Evolutionary conservation across 345 rosid genomes (phyloP), one percentile per base, ranked within the genome.

Genomic region (Hibiscus syriacus): DNA sequence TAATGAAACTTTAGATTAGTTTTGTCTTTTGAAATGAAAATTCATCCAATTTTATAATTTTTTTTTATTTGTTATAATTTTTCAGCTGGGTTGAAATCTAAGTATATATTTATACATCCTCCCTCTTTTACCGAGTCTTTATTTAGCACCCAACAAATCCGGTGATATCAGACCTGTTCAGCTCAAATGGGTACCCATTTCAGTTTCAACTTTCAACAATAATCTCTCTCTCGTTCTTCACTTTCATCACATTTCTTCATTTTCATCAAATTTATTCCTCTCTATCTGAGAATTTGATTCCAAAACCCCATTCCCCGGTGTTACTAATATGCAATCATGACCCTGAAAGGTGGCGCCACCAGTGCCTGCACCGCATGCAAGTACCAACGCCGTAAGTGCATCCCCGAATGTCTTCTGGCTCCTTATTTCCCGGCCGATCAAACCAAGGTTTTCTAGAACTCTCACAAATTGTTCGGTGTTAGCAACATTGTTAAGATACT

Each of bases 391-490:
- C n/a, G n/a, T n/a, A n/a, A n/a, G n/a, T n/a, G n/a, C n/a, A n/a
- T n/a, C n/a, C n/a, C n/a, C n/a, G n/a, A n/a, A n/a, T 94, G 99
- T 52, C 92, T 78, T 3, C 70, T 94, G 2, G 90, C 97, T 0
- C 97, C 95, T 2, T 94, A 85, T 66, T 91, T 91, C 69, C 97
- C 95, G 1, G 78, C 99, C 0, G 95, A 91, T 94, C 26, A 94
- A 86, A 14, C 95, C 0, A 80, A 81, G 38, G 68, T 85, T 26
- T 94, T 94, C 68, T 85, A 81, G 20, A 91, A 94, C 13, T 96
- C 90, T 36, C 98, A 89, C 66, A 82, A 71, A 29, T 73, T 94
- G 0, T 94, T 91, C 7, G 99, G 99, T 0, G 98, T 94, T 0
- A 75, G 85, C 75, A 94, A 91, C 62, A 83, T 94, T 39, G 71